Evolutionary conservation across 805 yeast species (phyloP).

Genomic region (Lipomyces starkeyi): DNA sequence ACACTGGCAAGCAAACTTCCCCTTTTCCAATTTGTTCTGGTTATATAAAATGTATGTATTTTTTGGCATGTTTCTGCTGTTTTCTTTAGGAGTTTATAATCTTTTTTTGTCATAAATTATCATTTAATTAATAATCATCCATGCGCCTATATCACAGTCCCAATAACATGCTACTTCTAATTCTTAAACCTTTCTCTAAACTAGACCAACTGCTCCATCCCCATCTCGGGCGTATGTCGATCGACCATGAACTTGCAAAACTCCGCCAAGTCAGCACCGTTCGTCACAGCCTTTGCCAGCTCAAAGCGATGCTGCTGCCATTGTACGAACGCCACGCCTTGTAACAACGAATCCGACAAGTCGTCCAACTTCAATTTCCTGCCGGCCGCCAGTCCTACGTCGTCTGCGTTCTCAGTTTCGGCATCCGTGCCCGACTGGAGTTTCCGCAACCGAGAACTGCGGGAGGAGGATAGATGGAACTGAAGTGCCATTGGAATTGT

Average conservation of each 20-base stretch:
- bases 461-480: background rate
- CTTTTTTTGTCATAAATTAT: background rate
- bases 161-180: background rate
- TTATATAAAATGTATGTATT: background rate
- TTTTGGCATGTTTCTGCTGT: background rate
- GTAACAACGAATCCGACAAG: constrained; percentile 62
- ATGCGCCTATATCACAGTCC: background rate
- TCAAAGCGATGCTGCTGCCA: constrained; percentile 47
- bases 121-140: background rate
- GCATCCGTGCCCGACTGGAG: background rate
- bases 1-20: background rate
- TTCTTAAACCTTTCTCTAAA: too few species aligned
- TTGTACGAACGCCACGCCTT: constrained; percentile 54
- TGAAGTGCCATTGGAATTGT: constrained; percentile 17
- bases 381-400: background rate
- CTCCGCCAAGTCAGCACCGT: constrained; percentile 14
- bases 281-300: constrained; percentile 11
- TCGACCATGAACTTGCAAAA: background rate
- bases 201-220: background rate
- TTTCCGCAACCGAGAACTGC: background rate
- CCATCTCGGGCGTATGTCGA: background rate
- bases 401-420: background rate
- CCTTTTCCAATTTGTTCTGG: background rate
- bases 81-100: background rate
- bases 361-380: constrained; percentile 59